phyloP scores from a whole-genome alignment of 257 asterid genomes.

The Ilex asprella region DNA sequence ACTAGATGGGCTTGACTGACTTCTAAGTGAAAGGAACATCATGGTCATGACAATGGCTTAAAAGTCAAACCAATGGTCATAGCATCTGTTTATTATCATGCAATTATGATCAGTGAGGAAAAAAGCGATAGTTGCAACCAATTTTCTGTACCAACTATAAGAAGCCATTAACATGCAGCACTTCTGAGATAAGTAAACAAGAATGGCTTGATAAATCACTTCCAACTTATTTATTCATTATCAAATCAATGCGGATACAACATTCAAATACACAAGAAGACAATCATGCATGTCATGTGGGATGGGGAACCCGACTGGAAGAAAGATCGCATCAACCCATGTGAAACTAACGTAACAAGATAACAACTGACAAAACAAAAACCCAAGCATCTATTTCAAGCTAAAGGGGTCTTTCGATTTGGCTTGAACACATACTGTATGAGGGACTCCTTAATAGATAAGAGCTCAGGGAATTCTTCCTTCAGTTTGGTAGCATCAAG shows the following conservation, averaged over 20 bases:
- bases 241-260: slow-evolving; percentile 16
- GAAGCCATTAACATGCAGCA: too few relatives aligned
- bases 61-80: too few relatives aligned
- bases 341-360: slow-evolving; percentile 6
- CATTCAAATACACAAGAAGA: slow-evolving; percentile 10
- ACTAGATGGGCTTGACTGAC: too few relatives aligned
- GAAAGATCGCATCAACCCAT: slow-evolving; percentile 3
- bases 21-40: too few relatives aligned
- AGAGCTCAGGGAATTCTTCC: slow-evolving; percentile 56
- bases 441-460: slow-evolving; percentile 70
- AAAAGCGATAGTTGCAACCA: too few relatives aligned
- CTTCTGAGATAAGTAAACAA: too few relatives aligned
- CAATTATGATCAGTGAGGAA: too few relatives aligned
- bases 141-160: too few relatives aligned
- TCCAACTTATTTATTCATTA: not conserved
- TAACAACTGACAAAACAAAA: slow-evolving; percentile 9
- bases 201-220: too few relatives aligned
- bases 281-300: slow-evolving; percentile 11
- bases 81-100: too few relatives aligned
- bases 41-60: too few relatives aligned
- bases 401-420: slow-evolving; percentile 51
- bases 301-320: slow-evolving; percentile 3
- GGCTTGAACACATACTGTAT: slow-evolving; percentile 61
- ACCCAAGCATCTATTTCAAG: slow-evolving; percentile 23
- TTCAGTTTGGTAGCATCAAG: slow-evolving; percentile 63